Percentiles rank a stretch among this genome's conserved stretches.
Conservation (phyloP, 2,329 filamentous ascomycete species). For the Thermomyces lanuginosus region DNA sequence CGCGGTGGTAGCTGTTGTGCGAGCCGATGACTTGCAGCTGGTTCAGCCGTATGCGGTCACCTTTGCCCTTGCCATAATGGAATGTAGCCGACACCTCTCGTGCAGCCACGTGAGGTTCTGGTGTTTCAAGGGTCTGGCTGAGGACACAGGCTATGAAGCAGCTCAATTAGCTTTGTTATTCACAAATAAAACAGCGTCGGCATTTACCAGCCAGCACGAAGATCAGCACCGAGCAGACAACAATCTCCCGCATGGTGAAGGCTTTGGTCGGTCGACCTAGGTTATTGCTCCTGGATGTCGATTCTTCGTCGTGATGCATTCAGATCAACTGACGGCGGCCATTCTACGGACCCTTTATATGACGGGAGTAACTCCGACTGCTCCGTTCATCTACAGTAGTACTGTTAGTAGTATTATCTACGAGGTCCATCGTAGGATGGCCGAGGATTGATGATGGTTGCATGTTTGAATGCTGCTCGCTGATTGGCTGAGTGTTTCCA, state of each 20-base stretch:
- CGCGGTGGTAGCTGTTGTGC: slow-evolving; percentile 7
- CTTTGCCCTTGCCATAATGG: slow-evolving; percentile 2
- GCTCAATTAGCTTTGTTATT: background rate
- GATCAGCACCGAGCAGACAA: slow-evolving; percentile 5
- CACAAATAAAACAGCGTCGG: background rate
- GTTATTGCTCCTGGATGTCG: background rate
- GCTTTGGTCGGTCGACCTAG: background rate
- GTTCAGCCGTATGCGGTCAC: slow-evolving; percentile 6
- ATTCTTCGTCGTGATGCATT: slow-evolving; percentile 1
- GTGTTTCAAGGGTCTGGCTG: slow-evolving; percentile 5
- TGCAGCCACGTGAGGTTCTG: no score
- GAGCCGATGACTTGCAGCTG: slow-evolving; percentile 6
- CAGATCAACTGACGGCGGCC: no score
- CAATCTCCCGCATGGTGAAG: slow-evolving; percentile 5
- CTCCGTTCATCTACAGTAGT: no score
- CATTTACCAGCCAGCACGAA: slow-evolving; percentile 6
- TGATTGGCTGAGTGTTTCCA: no score
- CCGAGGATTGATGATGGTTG: no score
- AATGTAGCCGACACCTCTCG: slow-evolving; percentile 2
- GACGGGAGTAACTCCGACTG: no score
- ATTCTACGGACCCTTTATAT: no score
- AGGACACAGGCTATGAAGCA: slow-evolving; percentile 4
- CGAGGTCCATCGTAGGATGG: no score
- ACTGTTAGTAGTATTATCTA: no score
- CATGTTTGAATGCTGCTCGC: no score